Evolutionary conservation across 768 basidiomycete genomes (phyloP), one percentile per base, ranked within the genome.

Genomic region (Imleria badia): DNA sequence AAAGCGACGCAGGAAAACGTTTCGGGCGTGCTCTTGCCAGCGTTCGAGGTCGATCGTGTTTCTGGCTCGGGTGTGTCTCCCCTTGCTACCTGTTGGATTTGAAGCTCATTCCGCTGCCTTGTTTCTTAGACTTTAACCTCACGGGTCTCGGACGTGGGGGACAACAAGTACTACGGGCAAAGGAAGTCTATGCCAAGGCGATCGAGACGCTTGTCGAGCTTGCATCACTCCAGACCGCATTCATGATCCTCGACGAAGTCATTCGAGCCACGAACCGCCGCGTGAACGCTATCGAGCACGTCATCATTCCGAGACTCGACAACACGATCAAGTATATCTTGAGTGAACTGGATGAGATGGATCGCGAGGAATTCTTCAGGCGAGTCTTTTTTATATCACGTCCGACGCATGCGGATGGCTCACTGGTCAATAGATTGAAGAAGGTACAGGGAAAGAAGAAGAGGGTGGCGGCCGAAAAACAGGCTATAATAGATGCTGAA

Each of bases 401-500:
- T 41, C 19, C 26, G 12, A 26, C 30, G 36, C 38, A 42, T 31
- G 20, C 10, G 19, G 52, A 54, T 48, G 23, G 45, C 52, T 60
- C 26, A 55, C 41, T 10, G 4, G 30, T 48, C 47, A 46, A 64
- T 70, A 93, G 96, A 65, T 74, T 98, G 61, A 98, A 98, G 76
- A 96, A 97, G 70, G 94, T 97, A 2, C 94, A 98, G 70, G 92
- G 91, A 23, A 98, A 96, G 81, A 98, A 96, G 82, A 96, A 96
- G 73, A 79, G 91, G 51, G 85, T 90, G 59, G 86, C 78, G 9
- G 86, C 70, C 9, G 70, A 60, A 45, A 54, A 52, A 34, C 55
- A 63, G 50, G 55, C 48, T 19, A 10, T 11, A 30, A 5, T 12
- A n/a, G 59, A 51, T 14, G 33, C 38, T 38, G 61, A 38, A 56